These are phyloP conservation scores for Agroathelia rolfsii DNA, from an alignment of 1,284 basidiomycete genomes.

Conservation along the genomic window DNA sequence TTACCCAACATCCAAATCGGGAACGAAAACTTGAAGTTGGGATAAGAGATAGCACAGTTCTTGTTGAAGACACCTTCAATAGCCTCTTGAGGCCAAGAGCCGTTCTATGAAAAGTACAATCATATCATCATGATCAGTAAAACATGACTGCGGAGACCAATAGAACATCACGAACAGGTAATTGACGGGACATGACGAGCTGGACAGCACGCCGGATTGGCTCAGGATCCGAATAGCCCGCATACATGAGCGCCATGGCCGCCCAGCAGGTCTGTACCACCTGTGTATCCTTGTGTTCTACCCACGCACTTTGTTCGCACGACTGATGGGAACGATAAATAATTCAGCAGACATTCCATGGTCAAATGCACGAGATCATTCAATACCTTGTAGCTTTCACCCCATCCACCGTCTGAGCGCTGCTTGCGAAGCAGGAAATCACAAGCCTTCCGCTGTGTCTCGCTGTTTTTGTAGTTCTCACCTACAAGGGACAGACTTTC, in stretches of 20 bases:
- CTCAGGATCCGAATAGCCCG: slow-evolving; percentile 69
- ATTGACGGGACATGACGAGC: slow-evolving; percentile 87
- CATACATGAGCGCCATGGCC: slow-evolving; percentile 85
- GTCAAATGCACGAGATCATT: neutral
- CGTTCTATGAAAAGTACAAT: slow-evolving; percentile 47
- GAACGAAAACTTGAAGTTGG: slow-evolving; percentile 94
- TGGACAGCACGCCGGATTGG: slow-evolving; percentile 75
- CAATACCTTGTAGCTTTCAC: slow-evolving; percentile 90
- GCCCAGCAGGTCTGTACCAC: slow-evolving; percentile 96
- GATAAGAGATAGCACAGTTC: slow-evolving; percentile 87
- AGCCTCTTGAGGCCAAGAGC: slow-evolving; percentile 92
- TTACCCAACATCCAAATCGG: slow-evolving; percentile 86
- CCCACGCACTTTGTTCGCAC: slow-evolving; percentile 75
- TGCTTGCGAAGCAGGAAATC: slow-evolving; percentile 82
- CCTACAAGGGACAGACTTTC: slow-evolving; percentile 88
- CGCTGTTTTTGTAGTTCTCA: slow-evolving; percentile 81
- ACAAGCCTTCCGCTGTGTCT: slow-evolving; percentile 67
- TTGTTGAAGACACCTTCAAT: slow-evolving; percentile 95
- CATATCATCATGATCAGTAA: slow-evolving; percentile 6
- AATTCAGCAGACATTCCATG: too few relatives aligned
- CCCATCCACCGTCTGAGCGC: slow-evolving; percentile 93
- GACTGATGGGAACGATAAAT: too few relatives aligned
- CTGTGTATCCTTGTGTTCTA: slow-evolving; percentile 82
- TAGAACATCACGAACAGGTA: slow-evolving; percentile 39
- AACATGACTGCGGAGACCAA: slow-evolving; percentile 5